Evolutionary conservation across 495 filamentous ascomycete species (phyloP).

Genomic region (Halenospora varia): DNA sequence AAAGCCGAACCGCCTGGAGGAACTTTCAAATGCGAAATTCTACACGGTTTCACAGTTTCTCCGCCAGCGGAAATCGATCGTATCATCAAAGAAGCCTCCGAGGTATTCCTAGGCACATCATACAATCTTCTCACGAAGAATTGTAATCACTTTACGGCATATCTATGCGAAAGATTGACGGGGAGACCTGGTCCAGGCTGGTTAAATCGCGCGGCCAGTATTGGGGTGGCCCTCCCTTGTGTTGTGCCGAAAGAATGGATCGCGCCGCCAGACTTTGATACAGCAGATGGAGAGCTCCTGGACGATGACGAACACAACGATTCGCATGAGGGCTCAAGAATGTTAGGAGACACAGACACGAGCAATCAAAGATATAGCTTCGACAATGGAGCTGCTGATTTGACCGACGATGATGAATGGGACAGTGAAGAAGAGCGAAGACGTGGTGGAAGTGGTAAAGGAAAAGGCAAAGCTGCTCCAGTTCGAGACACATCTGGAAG

Average conservation of each 20-base stretch:
- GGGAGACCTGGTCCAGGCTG: conserved; percentile 59
- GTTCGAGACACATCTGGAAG: conserved; percentile 36
- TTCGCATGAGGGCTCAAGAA: conserved; percentile 47
- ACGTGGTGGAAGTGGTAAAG: conserved; percentile 32
- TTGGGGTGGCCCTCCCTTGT: conserved; percentile 72
- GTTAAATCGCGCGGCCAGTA: conserved; percentile 74
- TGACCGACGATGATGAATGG: conserved; percentile 22
- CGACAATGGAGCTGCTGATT: conserved; percentile 10
- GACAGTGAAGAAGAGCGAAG: conserved; percentile 27
- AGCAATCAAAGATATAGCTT: conserved; percentile 21
- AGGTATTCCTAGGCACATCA: conserved; percentile 61
- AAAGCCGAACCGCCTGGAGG: conserved; percentile 64
- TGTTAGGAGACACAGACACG: conserved; percentile 39
- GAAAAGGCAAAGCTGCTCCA: conserved; percentile 39
- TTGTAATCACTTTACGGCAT: conserved; percentile 77
- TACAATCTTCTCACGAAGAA: conserved; percentile 78
- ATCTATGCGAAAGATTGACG: conserved; percentile 63
- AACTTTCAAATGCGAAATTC: conserved; percentile 62
- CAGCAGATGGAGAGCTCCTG: conserved; percentile 63
- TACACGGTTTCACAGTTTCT: conserved; percentile 68
- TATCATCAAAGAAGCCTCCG: conserved; percentile 59
- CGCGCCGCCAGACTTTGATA: conserved; percentile 67
- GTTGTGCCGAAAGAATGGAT: conserved; percentile 79
- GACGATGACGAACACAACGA: conserved; percentile 49
- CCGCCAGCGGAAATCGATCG: conserved; percentile 59